phyloP scores from a whole-genome alignment of 768 basidiomycete genomes.

The Paxillus rubicundulus region DNA sequence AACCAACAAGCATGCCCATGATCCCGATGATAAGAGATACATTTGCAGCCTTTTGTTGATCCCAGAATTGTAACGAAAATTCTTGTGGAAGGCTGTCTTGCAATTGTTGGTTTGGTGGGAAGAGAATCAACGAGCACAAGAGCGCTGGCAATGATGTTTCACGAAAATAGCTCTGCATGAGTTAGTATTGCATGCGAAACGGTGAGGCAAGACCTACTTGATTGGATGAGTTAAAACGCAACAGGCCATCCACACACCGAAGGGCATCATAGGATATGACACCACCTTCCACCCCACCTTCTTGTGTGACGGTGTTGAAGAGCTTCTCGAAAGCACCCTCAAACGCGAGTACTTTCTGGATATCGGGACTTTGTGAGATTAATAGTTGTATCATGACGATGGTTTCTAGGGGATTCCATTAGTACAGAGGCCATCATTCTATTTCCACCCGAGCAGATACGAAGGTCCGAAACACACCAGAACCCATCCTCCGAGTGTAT shows the following conservation, averaged over 20 bases:
- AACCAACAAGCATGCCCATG: constrained; percentile 81
- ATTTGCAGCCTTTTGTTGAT: constrained; percentile 83
- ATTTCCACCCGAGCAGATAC: background rate
- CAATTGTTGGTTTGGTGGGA: constrained; percentile 59
- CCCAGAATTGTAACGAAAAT: constrained; percentile 97
- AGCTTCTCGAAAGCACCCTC: constrained; percentile 96
- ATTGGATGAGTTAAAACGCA: constrained; percentile 92
- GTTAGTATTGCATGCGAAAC: constrained; percentile 13
- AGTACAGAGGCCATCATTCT: background rate
- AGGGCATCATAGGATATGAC: constrained; percentile 84
- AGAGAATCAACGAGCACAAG: constrained; percentile 66
- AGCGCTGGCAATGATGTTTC: constrained; percentile 75
- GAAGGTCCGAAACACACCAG: background rate
- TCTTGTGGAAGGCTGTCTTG: constrained; percentile 72
- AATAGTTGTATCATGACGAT: constrained; percentile 80
- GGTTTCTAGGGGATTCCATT: constrained; percentile 54
- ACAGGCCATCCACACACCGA: constrained; percentile 76
- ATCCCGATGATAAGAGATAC: constrained; percentile 76
- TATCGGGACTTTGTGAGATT: constrained; percentile 83
- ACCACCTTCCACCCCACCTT: constrained; percentile 92
- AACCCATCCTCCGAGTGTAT: background rate
- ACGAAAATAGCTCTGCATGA: constrained; percentile 86
- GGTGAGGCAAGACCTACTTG: constrained; percentile 53
- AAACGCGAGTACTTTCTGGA: constrained; percentile 96
- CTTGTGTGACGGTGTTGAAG: constrained; percentile 80